Base-by-base conservation (phyloP, 2,329 filamentous ascomycete genomes). In the Colletotrichum lupini region DNA sequence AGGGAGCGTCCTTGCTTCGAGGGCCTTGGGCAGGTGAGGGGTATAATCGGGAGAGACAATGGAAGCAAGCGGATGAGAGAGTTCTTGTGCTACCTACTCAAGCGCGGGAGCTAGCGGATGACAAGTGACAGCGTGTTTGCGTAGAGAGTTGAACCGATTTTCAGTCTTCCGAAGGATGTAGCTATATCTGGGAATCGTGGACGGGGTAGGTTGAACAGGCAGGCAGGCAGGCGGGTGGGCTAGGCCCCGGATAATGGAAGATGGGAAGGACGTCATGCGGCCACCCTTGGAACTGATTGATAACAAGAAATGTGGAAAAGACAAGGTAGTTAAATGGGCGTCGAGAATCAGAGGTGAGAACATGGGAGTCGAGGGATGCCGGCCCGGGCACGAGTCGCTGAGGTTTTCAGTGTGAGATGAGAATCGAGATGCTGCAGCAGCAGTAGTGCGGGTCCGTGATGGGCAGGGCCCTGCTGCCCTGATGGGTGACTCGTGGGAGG, bases 1-100 rank as follows among this genome's bases (percentile, higher is more conserved):
- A 70, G 68, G 68, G 68, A 55, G 42, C 16, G 46, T n/a, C 68
- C 68, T 56, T 66, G 68, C 35, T 53, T 55, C 16, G 32, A 35
- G 4, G 32, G 32, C 52, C 30, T 42, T 16, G 37, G 14, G 32
- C n/a, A 22, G 4, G 58, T 5, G 22, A 16, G 58, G 42, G 14
- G 35, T 26, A 37, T 16, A 5, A 61, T 16, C 57, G 8, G 16
- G 30, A 35, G 9, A 16, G 42, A 49, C 42, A 3, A 11, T 19
- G 42, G 7, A n/a, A 19, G 1, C 7, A n/a, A 11, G 16, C 42
- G n/a, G 42, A 49, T 2, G 42, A 49, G 42, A 42, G 42, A 42
- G 37, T 19, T 42, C 16, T 16, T 42, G 37, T 35, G 32, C 32
- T 35, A 35, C 32, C 37, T 6, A 7, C 37, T 42, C 37, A 42